Evolutionary conservation across 441 rosid genomes (phyloP), one percentile per base, ranked within the genome.

Genomic region (Oxalis stricta): DNA sequence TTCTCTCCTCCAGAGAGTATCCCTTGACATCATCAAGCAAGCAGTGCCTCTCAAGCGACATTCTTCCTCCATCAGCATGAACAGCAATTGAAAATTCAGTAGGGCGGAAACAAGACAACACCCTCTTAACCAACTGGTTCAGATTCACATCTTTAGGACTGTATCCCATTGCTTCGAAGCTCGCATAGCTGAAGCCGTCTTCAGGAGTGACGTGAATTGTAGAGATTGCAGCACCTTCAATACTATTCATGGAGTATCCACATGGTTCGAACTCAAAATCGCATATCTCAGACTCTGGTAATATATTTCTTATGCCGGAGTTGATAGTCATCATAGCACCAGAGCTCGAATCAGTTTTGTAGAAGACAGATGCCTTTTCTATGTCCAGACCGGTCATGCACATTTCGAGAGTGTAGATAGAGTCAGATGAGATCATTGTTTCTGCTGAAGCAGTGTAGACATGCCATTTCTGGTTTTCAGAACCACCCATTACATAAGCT

Each of bases 361-460:
- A 64, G 55, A 64, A 64, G 15, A 64, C 65, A 0, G 58, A 24
- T 0, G 65, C 61, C 23, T 59, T 64, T 32, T 58, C 48, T 20
- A 43, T 45, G 54, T 64, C 69, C 11, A 64, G 56, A 55, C 69
- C 69, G 17, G 69, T 58, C 69, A 64, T 64, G 43, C 69, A 64
- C 60, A 64, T 54, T 49, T 64, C 69, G 2, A 64, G 69, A 22
- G 69, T 64, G 64, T 41, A 58, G 32, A 53, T 50, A 35, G 43
- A 49, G 47, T 48, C 46, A 43, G 45, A 28, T 48, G 44, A 9
- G 41, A 50, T 35, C 5, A 48, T 20, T 37, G 22, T n/a, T 17
- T 54, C 46, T n/a, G 61, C 61, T 31, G 61, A 64, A 23, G 69
- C 69, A 24, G 69, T 55, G 10, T 64, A 64, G 41, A 64, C 69